A percentile compares a stretch with the other conserved stretches of the same genome.
phyloP scores from a whole-genome alignment of 768 basidiomycete species.

The Dentipellis fragilis region DNA sequence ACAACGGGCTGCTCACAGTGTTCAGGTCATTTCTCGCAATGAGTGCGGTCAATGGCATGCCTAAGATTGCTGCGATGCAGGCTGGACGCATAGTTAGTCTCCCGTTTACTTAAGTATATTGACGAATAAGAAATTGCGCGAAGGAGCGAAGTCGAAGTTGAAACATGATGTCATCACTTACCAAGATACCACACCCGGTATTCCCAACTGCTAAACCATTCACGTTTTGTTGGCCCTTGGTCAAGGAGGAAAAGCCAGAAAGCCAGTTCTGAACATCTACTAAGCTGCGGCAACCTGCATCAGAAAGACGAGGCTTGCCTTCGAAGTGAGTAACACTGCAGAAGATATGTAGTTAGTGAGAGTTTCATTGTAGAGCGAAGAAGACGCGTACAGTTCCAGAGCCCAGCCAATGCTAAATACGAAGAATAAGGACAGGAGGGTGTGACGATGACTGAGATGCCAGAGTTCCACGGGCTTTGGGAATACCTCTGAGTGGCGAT shows the following conservation, averaged over 20 bases:
- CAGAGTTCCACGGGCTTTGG: constrained; percentile 51
- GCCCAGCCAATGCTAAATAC: constrained; percentile 67
- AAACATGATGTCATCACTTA: constrained; percentile 20
- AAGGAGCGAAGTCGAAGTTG: too few relatives aligned
- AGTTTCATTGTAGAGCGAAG: not conserved
- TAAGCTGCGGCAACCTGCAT: not conserved
- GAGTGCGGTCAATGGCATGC: constrained; percentile 63
- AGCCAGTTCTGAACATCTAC: constrained; percentile 41
- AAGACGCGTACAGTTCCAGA: constrained; percentile 55
- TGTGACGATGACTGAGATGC: constrained; percentile 30
- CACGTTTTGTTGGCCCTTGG: constrained; percentile 58
- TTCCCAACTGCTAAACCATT: constrained; percentile 79
- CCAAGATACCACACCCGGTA: constrained; percentile 64
- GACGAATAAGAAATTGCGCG: not conserved
- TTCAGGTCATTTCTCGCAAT: constrained; percentile 48
- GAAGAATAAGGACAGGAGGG: constrained; percentile 64
- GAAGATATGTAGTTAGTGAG: constrained; percentile 2
- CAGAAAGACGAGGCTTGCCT: constrained; percentile 30
- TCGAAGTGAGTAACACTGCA: constrained; percentile 71
- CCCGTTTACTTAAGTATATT: too few relatives aligned
- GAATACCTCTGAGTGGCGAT: constrained; percentile 28
- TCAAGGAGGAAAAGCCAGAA: constrained; percentile 81
- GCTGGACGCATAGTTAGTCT: constrained; percentile 26
- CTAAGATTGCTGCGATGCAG: constrained; percentile 52
- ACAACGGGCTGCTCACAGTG: constrained; percentile 29